These are phyloP conservation scores for Fraxinus albicans DNA, from an alignment of 305 asterid species.

Conservation along the genomic window DNA sequence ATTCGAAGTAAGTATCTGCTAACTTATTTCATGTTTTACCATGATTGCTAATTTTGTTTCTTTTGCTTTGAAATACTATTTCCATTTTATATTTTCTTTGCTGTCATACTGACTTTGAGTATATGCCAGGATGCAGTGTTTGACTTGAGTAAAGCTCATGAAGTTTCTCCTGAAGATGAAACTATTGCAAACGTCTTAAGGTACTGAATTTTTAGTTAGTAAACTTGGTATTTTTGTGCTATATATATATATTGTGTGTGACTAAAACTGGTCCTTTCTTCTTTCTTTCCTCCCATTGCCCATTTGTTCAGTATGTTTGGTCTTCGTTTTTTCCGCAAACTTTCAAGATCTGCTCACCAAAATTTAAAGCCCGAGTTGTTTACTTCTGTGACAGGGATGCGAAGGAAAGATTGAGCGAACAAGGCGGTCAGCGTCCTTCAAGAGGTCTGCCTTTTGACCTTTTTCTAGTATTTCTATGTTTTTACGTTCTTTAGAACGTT, in stretches of 20 bases:
- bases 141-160: conserved; percentile 82
- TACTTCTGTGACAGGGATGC: conserved; percentile 52
- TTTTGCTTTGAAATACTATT: conserved; percentile 21
- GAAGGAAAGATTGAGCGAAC: conserved; percentile 56
- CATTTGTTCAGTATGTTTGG: neutral
- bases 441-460: conserved; percentile 45
- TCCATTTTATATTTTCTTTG: conserved; percentile 14
- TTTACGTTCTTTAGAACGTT: conserved; percentile 8
- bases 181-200: conserved; percentile 81
- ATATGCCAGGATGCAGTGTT: conserved; percentile 71
- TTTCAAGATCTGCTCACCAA: conserved; percentile 18
- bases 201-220: conserved; percentile 36
- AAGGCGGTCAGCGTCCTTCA: conserved; percentile 50
- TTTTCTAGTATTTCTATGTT: conserved; percentile 5
- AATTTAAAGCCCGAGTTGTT: conserved; percentile 15
- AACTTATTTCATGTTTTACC: conserved; percentile 15
- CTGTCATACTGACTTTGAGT: conserved; percentile 20
- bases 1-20: conserved; percentile 58
- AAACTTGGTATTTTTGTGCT: conserved; percentile 9
- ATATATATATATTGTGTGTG: neutral
- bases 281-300: conserved; percentile 12
- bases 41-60: conserved; percentile 19
- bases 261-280: neutral
- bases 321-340: conserved; percentile 2
- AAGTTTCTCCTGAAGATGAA: conserved; percentile 86